phyloP scores from a whole-genome alignment of 1,284 basidiomycete genomes.

The Ceratobasidium sp. region DNA sequence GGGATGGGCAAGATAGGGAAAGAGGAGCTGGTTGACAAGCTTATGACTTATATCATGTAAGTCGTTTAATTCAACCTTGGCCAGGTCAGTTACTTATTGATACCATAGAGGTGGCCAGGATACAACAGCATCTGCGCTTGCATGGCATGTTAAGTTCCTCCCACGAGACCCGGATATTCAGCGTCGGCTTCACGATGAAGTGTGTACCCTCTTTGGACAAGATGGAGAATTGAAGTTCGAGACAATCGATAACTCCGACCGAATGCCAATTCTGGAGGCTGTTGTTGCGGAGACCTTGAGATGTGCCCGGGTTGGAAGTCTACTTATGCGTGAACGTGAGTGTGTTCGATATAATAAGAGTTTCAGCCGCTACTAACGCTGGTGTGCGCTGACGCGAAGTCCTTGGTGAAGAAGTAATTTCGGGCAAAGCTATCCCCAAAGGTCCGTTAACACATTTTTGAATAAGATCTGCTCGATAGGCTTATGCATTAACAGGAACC shows the following conservation, averaged over 20 bases:
- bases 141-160: slow-evolving; percentile 28
- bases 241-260: not conserved
- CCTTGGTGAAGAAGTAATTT: not conserved
- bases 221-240: slow-evolving; percentile 11
- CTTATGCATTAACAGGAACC: not conserved
- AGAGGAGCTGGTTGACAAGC: slow-evolving; percentile 27
- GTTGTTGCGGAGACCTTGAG: slow-evolving; percentile 31
- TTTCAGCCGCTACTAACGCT: not conserved
- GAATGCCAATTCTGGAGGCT: slow-evolving; percentile 34
- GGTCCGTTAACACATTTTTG: not conserved
- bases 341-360: not conserved
- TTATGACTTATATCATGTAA: slow-evolving; percentile 32
- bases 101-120: slow-evolving; percentile 20
- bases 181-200: slow-evolving; percentile 13
- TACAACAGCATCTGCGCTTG: slow-evolving; percentile 18
- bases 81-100: not conserved
- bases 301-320: slow-evolving; percentile 13
- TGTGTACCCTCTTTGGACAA: slow-evolving; percentile 10
- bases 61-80: not conserved
- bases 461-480: not conserved
- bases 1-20: slow-evolving; percentile 2
- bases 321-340: slow-evolving; percentile 16
- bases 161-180: slow-evolving; percentile 19
- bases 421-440: slow-evolving; percentile 7
- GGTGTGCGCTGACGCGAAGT: not conserved